Conservation (phyloP, 2,329 filamentous ascomycete genomes). For the Penicillium sp. region DNA sequence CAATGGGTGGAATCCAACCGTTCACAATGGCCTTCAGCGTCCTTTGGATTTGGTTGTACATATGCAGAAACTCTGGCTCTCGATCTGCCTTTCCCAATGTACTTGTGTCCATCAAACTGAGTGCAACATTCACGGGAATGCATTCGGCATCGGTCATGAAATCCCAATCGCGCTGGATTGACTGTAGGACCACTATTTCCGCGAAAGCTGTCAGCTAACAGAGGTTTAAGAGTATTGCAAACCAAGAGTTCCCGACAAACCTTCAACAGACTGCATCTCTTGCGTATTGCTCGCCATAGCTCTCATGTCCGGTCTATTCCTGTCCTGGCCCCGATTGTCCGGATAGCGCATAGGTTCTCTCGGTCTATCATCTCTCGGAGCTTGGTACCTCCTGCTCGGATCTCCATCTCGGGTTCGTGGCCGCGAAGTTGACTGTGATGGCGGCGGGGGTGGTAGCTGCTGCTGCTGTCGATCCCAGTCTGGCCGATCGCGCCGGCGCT, state of each 20-base stretch:
- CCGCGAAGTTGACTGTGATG: constrained; percentile 30
- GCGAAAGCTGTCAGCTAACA: not conserved
- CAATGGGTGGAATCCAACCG: constrained; percentile 37
- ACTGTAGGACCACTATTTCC: constrained; percentile 62
- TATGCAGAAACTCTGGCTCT: constrained; percentile 77
- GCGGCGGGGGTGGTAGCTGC: too few relatives aligned
- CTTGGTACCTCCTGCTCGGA: constrained; percentile 25
- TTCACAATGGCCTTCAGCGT: constrained; percentile 94
- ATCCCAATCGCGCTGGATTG: constrained; percentile 86
- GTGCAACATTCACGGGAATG: constrained; percentile 87
- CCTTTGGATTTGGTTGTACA: constrained; percentile 83
- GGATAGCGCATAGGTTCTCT: constrained; percentile 24
- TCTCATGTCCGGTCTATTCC: constrained; percentile 17
- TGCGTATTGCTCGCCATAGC: constrained; percentile 13
- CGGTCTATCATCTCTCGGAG: constrained; percentile 29
- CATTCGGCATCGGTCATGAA: constrained; percentile 87
- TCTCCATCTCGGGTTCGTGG: constrained; percentile 37
- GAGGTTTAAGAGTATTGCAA: not conserved
- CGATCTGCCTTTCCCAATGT: constrained; percentile 89
- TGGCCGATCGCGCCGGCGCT: constrained; percentile 32
- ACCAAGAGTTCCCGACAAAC: constrained; percentile 20
- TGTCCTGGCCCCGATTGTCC: constrained; percentile 22
- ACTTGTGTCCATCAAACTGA: constrained; percentile 90
- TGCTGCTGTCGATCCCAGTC: constrained; percentile 32
- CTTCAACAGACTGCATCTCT: constrained; percentile 39